Conservation (phyloP, 176 grass and related monocot species). For the Aechmea fasciata region DNA sequence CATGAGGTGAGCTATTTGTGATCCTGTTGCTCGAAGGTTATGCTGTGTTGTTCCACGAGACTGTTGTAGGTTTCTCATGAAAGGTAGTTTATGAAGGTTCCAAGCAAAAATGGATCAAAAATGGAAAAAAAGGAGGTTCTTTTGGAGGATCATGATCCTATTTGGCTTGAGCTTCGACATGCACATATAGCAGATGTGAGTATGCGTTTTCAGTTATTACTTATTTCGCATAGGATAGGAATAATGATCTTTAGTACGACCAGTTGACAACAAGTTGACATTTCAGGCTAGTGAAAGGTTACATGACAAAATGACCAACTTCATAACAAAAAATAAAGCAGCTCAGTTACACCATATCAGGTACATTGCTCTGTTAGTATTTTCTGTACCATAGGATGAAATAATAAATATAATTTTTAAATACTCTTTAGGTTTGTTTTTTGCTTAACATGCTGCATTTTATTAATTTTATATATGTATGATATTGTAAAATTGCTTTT, state of each 20-base stretch:
- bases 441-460: background rate
- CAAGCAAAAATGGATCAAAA: slow-evolving; percentile 45
- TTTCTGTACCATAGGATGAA: background rate
- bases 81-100: slow-evolving; percentile 36
- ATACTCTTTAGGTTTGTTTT: background rate
- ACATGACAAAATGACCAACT: slow-evolving; percentile 81
- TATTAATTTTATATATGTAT: background rate
- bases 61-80: slow-evolving; percentile 14
- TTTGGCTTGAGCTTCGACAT: slow-evolving; percentile 84
- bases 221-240: slow-evolving; percentile 1
- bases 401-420: background rate
- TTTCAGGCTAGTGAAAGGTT: slow-evolving; percentile 68
- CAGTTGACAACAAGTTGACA: slow-evolving; percentile 1
- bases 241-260: background rate
- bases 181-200: slow-evolving; percentile 77
- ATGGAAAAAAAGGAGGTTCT: slow-evolving; percentile 77
- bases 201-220: slow-evolving; percentile 17
- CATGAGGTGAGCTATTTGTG: slow-evolving; percentile 47
- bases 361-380: slow-evolving; percentile 20
- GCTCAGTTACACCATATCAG: slow-evolving; percentile 66
- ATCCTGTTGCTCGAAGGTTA: background rate
- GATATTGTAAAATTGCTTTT: background rate
- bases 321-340: slow-evolving; percentile 83
- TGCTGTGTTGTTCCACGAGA: background rate
- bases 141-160: slow-evolving; percentile 89